Evolutionary conservation across 176 grass and related monocot genomes (phyloP).

Genomic region (Rhynchospora breviuscula): DNA sequence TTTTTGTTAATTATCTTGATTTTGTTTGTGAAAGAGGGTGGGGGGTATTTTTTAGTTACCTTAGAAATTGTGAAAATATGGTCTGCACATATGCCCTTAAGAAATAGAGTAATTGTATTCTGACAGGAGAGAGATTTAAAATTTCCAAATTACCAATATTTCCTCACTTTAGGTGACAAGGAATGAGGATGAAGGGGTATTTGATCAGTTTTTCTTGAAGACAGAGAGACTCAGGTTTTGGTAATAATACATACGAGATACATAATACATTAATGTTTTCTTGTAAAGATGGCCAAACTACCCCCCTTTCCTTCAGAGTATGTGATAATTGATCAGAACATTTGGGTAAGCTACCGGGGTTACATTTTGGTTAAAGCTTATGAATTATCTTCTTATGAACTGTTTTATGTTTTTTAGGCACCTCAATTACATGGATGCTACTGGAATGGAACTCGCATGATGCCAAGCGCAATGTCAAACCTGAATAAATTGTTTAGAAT

Average conservation of each 20-base stretch:
- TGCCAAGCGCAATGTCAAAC: neutral
- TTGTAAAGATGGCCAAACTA: neutral
- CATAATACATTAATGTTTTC: no score
- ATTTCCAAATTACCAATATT: neutral
- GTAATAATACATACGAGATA: no score
- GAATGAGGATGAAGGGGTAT: neutral
- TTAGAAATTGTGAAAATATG: neutral
- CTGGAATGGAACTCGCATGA: slow-evolving; percentile 54
- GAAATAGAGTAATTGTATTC: neutral
- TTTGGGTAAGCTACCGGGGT: neutral
- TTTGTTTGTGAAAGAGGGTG: neutral
- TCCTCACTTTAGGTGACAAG: neutral
- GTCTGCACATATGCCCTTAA: neutral
- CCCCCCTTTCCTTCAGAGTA: neutral
- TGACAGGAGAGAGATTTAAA: neutral
- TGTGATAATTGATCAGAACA: neutral
- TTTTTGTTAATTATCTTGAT: neutral
- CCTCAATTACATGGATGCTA: slow-evolving; percentile 70
- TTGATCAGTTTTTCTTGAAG: neutral
- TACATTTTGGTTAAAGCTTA: neutral
- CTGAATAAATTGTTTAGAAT: slow-evolving; percentile 7
- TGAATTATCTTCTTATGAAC: neutral
- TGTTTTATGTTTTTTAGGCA: slow-evolving; percentile 32
- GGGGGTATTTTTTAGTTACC: neutral
- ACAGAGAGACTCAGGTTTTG: neutral